Percentiles rank a stretch among this genome's conserved stretches.
Conservation (phyloP, 2,329 filamentous ascomycete genomes). For the Parascedosporium putredinis region DNA sequence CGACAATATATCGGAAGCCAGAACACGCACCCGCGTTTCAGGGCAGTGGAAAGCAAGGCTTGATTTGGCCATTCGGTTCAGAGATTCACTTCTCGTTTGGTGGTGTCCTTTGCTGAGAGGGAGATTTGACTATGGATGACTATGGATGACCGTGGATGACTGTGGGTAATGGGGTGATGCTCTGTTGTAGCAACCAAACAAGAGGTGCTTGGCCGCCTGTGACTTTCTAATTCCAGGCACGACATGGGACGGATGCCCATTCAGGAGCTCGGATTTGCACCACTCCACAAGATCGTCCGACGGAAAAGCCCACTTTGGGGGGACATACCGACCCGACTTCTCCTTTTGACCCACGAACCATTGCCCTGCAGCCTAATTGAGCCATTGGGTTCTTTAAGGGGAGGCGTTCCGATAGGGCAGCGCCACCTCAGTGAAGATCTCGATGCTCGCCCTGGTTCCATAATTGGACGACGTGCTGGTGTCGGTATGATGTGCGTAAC, state of each 20-base stretch:
- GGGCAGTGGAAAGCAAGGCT: not conserved
- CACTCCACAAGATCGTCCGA: constrained; percentile 1
- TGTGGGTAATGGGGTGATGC: constrained; percentile 1
- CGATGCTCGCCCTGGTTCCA: not conserved
- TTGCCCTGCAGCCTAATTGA: constrained; percentile 1
- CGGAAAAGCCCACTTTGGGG: not conserved
- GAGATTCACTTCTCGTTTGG: not conserved
- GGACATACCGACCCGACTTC: not conserved
- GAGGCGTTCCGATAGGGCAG: not conserved
- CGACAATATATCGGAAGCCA: not conserved
- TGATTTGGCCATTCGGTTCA: not conserved
- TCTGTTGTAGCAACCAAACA: too few species aligned
- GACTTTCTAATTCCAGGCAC: too few species aligned
- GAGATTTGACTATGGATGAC: too few species aligned
- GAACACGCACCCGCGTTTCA: not conserved
- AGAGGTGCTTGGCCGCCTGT: too few species aligned
- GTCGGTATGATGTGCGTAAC: not conserved
- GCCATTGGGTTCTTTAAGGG: not conserved
- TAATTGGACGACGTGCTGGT: not conserved
- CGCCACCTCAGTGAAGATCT: not conserved
- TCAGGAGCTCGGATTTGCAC: not conserved
- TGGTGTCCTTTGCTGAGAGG: not conserved
- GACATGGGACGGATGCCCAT: not conserved
- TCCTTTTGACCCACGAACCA: constrained; percentile 2
- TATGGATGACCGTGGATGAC: not conserved